Evolutionary conservation across 2,329 filamentous ascomycete species (phyloP).

Genomic region (Microdochium bolleyi): DNA sequence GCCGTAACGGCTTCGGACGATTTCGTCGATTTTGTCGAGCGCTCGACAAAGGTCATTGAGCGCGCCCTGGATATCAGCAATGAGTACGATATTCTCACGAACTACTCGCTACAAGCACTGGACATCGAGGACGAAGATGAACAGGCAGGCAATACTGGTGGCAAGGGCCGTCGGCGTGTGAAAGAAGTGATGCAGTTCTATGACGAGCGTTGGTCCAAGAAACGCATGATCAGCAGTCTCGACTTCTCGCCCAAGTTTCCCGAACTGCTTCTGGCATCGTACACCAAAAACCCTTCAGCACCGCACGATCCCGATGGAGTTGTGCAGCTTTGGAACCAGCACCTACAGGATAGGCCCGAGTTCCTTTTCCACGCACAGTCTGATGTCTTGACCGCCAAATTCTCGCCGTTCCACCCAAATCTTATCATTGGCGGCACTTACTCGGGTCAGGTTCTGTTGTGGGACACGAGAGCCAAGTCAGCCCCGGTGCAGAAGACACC

Average conservation of each 20-base stretch:
- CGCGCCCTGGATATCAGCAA: constrained; percentile 71
- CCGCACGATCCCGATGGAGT: constrained; percentile 90
- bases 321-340: constrained; percentile 94
- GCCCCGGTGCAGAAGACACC: constrained; percentile 93
- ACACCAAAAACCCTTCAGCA: constrained; percentile 94
- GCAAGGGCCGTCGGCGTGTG: constrained; percentile 65
- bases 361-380: constrained; percentile 96
- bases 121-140: constrained; percentile 78
- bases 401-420: constrained; percentile 97
- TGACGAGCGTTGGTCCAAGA: constrained; percentile 93
- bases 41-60: constrained; percentile 95
- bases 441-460: constrained; percentile 90
- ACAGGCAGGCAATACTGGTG: constrained; percentile 60
- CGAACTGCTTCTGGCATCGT: constrained; percentile 86
- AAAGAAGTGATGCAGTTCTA: constrained; percentile 91
- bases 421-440: constrained; percentile 94
- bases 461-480: constrained; percentile 89
- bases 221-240: constrained; percentile 92
- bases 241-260: constrained; percentile 95
- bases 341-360: constrained; percentile 89
- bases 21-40: constrained; percentile 90
- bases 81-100: constrained; percentile 91
- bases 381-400: constrained; percentile 90
- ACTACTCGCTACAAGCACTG: constrained; percentile 79
- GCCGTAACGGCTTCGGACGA: constrained; percentile 89